phyloP scores from a whole-genome alignment of 2,329 filamentous ascomycete genomes.

The Knoxdaviesia capensis region DNA sequence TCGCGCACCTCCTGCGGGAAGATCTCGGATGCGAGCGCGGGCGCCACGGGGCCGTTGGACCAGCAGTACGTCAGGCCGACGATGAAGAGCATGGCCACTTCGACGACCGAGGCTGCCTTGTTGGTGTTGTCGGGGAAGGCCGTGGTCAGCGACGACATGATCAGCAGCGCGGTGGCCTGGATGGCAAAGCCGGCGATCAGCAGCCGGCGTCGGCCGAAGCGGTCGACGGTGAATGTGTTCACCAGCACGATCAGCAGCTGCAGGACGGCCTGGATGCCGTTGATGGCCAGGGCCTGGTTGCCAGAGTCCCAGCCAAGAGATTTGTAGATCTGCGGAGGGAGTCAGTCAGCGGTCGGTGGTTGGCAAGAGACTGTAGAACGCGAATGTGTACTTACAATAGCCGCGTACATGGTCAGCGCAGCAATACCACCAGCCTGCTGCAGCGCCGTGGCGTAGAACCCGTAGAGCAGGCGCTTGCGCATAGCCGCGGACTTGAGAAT shows the following conservation, averaged over 20 bases:
- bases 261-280: constrained; percentile 11
- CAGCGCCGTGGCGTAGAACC: constrained; percentile 14
- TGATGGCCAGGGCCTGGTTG: no score
- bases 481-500: constrained; percentile 12
- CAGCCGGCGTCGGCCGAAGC: constrained; percentile 14
- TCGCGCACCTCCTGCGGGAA: constrained; percentile 20
- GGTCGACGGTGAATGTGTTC: constrained; percentile 18
- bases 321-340: no score
- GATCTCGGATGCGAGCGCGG: constrained; percentile 16
- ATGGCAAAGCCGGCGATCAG: constrained; percentile 7
- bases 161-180: neutral
- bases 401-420: constrained; percentile 16
- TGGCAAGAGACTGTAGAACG: constrained; percentile 6
- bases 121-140: constrained; percentile 16
- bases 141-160: constrained; percentile 16
- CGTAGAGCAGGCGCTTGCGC: constrained; percentile 16
- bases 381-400: constrained; percentile 5
- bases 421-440: constrained; percentile 12
- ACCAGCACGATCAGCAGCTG: constrained; percentile 17
- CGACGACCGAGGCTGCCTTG: constrained; percentile 15
- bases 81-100: constrained; percentile 21
- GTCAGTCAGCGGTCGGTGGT: constrained; percentile 9
- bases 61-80: constrained; percentile 20
- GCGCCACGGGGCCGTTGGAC: constrained; percentile 18
- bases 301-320: no score